A percentile compares a stretch with the other conserved stretches of the same genome.
These are phyloP conservation scores for Fusarium bactridioides DNA, from an alignment of 2,329 filamentous ascomycete genomes.

Conservation along the genomic window DNA sequence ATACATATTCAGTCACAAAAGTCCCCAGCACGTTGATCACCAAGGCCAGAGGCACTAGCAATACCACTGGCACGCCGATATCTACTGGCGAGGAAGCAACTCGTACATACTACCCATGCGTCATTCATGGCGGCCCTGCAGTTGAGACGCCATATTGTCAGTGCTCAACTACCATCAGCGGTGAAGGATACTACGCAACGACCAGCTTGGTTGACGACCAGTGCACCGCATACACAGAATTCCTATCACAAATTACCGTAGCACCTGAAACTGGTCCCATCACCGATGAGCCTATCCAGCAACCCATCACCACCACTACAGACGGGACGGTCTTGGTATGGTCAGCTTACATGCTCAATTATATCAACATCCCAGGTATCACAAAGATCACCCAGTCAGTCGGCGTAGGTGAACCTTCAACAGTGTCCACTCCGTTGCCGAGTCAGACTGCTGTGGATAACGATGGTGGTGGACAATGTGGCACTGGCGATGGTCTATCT, in stretches of 20 bases:
- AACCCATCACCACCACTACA: not conserved
- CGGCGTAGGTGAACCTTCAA: not conserved
- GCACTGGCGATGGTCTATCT: conserved; percentile 1
- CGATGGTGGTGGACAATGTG: conserved; percentile 5
- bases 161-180: not conserved
- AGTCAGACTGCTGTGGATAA: conserved; percentile 4
- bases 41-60: not conserved
- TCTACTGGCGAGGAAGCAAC: not conserved
- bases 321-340: conserved; percentile 5
- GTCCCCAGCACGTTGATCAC: not conserved
- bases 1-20: not conserved
- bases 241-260: not conserved
- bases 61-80: rapidly evolving
- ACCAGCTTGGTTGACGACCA: not conserved
- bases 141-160: not conserved
- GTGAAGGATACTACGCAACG: not conserved
- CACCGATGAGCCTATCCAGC: not conserved
- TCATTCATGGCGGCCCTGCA: not conserved
- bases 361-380: not conserved
- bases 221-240: not conserved
- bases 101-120: not conserved
- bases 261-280: not conserved
- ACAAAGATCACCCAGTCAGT: not conserved
- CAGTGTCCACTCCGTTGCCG: not conserved
- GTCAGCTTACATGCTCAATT: not conserved